phyloP scores from a whole-genome alignment of 495 filamentous ascomycete genomes.

The Polyplosphaeria fusca region DNA sequence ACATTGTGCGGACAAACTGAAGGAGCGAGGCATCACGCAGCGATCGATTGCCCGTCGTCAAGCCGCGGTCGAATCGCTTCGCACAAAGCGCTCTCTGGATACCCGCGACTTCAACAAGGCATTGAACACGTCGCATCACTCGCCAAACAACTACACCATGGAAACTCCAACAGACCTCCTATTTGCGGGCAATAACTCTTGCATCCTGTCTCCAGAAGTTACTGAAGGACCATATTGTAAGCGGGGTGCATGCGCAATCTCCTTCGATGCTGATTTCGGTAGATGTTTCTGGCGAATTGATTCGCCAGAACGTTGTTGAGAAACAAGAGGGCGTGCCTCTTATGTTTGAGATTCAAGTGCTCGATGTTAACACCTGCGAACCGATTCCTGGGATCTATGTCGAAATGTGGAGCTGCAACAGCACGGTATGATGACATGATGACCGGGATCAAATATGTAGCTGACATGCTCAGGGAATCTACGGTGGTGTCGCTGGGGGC shows the following conservation, averaged over 20 bases:
- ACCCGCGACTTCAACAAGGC: constrained; percentile 11
- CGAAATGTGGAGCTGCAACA: constrained; percentile 59
- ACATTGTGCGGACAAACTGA: constrained; percentile 15
- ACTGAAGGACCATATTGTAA: constrained; percentile 35
- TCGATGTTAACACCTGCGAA: constrained; percentile 58
- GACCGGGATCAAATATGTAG: no score
- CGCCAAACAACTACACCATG: constrained; percentile 1
- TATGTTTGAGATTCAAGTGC: constrained; percentile 57
- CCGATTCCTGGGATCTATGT: constrained; percentile 52
- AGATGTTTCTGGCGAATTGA: constrained; percentile 43
- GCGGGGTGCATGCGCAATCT: not conserved
- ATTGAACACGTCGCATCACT: constrained; percentile 16
- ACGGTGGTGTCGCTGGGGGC: constrained; percentile 41
- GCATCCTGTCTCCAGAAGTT: constrained; percentile 31
- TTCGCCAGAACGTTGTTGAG: constrained; percentile 54
- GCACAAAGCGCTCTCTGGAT: constrained; percentile 12
- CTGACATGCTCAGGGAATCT: constrained; percentile 45
- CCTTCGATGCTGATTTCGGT: not conserved
- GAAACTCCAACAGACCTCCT: constrained; percentile 8
- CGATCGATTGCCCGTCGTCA: constrained; percentile 17
- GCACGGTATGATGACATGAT: constrained; percentile 48
- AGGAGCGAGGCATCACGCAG: constrained; percentile 12
- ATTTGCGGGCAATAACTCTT: constrained; percentile 23
- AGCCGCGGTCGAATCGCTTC: constrained; percentile 5
- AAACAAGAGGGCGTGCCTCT: constrained; percentile 55